Evolutionary conservation across 2,329 filamentous ascomycete species (phyloP).

Genomic region (Elsinoe ampelina): DNA sequence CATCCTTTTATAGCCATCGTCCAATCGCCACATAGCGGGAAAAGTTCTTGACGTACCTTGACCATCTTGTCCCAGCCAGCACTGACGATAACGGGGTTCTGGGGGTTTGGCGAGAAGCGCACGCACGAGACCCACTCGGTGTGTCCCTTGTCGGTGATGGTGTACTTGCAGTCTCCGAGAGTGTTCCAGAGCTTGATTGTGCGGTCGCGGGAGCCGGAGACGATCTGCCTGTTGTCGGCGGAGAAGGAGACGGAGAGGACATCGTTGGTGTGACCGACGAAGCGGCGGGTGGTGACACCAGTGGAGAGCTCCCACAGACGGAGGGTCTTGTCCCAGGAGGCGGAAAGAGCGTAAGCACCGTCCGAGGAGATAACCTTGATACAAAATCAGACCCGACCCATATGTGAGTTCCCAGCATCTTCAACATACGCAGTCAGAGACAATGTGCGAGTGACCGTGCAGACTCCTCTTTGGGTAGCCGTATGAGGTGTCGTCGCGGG

Average conservation of each 20-base stretch:
- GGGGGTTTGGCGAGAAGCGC: constrained; percentile 98
- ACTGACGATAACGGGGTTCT: constrained; percentile 99
- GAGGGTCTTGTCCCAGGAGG: constrained; percentile 99
- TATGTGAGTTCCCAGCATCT: not conserved
- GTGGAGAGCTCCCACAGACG: constrained; percentile 98
- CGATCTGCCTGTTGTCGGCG: constrained; percentile 99
- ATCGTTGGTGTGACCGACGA: constrained; percentile 98
- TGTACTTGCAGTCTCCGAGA: constrained; percentile 99
- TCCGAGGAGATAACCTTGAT: constrained; percentile 94
- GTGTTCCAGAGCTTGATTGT: constrained; percentile 99
- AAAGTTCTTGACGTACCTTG: constrained; percentile 63
- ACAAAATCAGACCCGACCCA: constrained; percentile 15
- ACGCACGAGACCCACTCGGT: constrained; percentile 99
- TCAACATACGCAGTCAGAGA: constrained; percentile 94
- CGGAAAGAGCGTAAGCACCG: constrained; percentile 96
- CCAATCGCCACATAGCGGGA: constrained; percentile 14
- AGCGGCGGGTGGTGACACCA: constrained; percentile 93
- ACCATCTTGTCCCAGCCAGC: constrained; percentile 99
- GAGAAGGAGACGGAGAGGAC: constrained; percentile 99
- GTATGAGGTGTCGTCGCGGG: constrained; percentile 95
- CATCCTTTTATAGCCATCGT: constrained; percentile 62
- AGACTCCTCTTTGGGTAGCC: constrained; percentile 99
- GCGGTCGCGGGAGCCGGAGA: constrained; percentile 95
- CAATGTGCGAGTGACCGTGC: constrained; percentile 98
- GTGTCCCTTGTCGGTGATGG: constrained; percentile 99